Base-by-base conservation (phyloP, 2,329 filamentous ascomycete species). In the Esteya vermicola region DNA sequence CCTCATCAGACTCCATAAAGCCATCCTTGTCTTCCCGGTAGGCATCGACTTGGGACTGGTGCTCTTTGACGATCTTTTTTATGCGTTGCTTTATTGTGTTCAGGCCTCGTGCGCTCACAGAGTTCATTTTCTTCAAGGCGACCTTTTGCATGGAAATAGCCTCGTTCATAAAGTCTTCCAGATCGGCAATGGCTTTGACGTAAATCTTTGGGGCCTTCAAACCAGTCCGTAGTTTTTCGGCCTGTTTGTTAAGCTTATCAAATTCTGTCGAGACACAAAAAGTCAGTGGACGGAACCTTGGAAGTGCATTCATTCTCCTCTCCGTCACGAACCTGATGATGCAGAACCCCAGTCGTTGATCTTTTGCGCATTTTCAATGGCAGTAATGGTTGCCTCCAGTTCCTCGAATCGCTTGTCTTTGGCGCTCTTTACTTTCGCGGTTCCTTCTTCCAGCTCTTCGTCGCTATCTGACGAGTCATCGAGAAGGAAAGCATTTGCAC, bases 1-100 rank as follows among this genome's bases (percentile, higher is more conserved):
- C 80, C 48, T 88, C 82, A 19, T 86, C 78, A 33, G 83, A 84
- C 58, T 82, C 78, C 83, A 95, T 86, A 64, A 81, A 96, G 16
- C 66, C 78, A 48, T 89, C 85, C 61, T 89, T 85, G 60, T 93
- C 77, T 47, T 75, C 79, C 50, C 83, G 74, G 68, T 89, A 98
- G 48, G 79, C 74, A 51, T 94, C 85, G 53, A 98, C 81, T 56
- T 94, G 84, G 46, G 73, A 68, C 55, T 85, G 76, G 64, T 89
- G 89, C 48, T 96, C 89, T 66, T 93, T 93, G 72, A 89, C 93
- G 66, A 89, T 89, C 75, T 95, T 96, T 76, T 89, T 88, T 68
- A 98, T 85, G 66, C 88, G 88, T 63, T 98, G 91, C 67, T 95
- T 93, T 56, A 96, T 84, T 47, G 88, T 85, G 61, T 96, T 98